These are phyloP conservation scores for Colletotrichum shisoi DNA, from an alignment of 2,329 filamentous ascomycete species.

Conservation along the genomic window DNA sequence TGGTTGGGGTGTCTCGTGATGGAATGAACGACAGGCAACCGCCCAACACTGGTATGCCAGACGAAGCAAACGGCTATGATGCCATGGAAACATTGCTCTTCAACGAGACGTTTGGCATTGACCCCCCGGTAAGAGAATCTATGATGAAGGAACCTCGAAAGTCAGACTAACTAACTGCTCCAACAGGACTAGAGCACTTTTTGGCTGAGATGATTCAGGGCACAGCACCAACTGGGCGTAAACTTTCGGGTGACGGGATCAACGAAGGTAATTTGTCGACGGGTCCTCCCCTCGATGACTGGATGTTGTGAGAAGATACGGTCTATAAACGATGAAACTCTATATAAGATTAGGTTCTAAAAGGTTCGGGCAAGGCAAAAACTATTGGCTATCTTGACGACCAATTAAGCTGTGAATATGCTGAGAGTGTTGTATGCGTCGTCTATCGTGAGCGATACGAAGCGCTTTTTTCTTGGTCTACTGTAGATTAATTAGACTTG, in stretches of 20 bases:
- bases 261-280: not conserved
- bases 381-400: too few species aligned
- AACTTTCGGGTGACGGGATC: not conserved
- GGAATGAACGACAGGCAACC: not conserved
- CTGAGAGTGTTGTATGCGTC: too few species aligned
- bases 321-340: too few species aligned
- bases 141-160: accelerated
- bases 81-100: not conserved
- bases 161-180: not conserved
- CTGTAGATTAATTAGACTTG: too few species aligned
- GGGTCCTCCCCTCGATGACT: not conserved
- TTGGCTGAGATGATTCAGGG: not conserved
- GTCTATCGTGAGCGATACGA: too few species aligned
- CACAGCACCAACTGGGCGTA: not conserved
- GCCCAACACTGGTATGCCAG: not conserved
- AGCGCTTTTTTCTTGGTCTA: too few species aligned
- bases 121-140: not conserved
- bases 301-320: too few species aligned
- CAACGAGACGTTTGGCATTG: not conserved
- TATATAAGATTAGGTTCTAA: too few species aligned
- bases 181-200: not conserved
- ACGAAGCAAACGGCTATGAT: not conserved
- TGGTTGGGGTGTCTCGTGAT: not conserved
- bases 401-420: too few species aligned
- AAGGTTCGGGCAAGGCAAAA: too few species aligned